Percentiles rank a stretch among this genome's conserved stretches.
Evolutionary conservation across 23 red algal genomes (phyloP).

Genomic region (Gracilaria caudata): DNA sequence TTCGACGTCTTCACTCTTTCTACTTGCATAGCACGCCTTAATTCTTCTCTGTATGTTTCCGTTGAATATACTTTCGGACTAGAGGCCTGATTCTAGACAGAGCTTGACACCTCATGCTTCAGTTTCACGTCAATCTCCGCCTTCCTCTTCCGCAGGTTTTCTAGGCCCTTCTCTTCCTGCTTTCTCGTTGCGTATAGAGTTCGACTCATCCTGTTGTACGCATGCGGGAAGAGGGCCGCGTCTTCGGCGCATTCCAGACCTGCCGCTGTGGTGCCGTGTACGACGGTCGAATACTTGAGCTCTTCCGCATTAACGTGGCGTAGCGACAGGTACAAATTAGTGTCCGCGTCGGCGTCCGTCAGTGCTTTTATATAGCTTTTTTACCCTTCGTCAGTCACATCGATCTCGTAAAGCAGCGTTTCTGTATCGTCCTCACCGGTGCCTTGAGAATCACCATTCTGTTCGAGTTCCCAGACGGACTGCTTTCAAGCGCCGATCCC

Average conservation of each 20-base stretch:
- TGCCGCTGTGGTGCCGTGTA: conserved; percentile 79
- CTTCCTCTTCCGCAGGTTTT: too few relatives aligned
- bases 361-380: conserved; percentile 68
- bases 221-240: conserved; percentile 87
- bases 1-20: neutral
- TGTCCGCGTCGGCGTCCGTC: conserved; percentile 74
- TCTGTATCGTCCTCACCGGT: conserved; percentile 8
- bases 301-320: conserved; percentile 82
- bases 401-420: conserved; percentile 42
- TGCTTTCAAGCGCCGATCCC: neutral
- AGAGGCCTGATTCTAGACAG: neutral
- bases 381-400: conserved; percentile 43
- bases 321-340: conserved; percentile 76
- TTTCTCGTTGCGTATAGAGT: conserved; percentile 56
- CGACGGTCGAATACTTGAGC: conserved; percentile 70
- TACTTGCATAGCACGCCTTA: neutral
- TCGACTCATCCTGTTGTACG: conserved; percentile 84
- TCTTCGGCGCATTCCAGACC: conserved; percentile 93
- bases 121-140: conserved; percentile 14
- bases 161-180: conserved; percentile 68
- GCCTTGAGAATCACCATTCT: neutral
- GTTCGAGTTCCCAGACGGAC: neutral
- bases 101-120: neutral
- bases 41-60: neutral
- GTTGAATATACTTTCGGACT: neutral